Evolutionary conservation across 176 grass and related monocot species (phyloP).

Genomic region (Bromus sterilis): DNA sequence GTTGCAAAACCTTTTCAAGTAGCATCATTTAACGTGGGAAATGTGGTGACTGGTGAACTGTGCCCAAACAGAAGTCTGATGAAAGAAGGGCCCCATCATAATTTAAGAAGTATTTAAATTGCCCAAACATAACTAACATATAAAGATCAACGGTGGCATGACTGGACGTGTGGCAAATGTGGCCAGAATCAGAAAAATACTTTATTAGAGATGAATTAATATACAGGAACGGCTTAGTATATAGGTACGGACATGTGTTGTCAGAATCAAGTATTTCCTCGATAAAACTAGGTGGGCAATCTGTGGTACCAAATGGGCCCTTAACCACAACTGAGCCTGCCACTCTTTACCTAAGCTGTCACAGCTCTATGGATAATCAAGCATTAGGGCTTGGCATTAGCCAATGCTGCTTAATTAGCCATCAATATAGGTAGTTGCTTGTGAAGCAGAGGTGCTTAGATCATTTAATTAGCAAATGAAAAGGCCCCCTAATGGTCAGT

Average conservation of each 20-base stretch:
- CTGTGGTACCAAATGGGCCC: neutral
- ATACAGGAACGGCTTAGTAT: neutral
- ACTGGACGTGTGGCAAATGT: neutral
- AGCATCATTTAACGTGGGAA: neutral
- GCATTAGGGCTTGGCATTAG: neutral
- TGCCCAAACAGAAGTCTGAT: neutral
- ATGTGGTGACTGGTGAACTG: neutral
- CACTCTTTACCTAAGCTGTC: neutral
- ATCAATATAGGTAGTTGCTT: neutral
- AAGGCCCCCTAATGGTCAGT: neutral
- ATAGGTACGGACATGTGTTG: neutral
- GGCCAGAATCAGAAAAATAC: neutral
- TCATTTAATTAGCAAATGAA: neutral
- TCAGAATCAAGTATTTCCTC: neutral
- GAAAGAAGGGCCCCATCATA: neutral
- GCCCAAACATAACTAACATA: neutral
- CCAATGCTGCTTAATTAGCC: neutral
- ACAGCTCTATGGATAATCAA: neutral
- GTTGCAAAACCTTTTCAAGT: neutral
- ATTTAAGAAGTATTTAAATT: neutral
- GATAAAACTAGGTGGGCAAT: neutral
- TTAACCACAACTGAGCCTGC: neutral
- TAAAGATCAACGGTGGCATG: neutral
- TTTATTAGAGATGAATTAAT: neutral
- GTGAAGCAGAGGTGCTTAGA: neutral